These are phyloP conservation scores for Cicer pinnatifidum DNA, from an alignment of 306 rosid genomes.

Conservation along the genomic window DNA sequence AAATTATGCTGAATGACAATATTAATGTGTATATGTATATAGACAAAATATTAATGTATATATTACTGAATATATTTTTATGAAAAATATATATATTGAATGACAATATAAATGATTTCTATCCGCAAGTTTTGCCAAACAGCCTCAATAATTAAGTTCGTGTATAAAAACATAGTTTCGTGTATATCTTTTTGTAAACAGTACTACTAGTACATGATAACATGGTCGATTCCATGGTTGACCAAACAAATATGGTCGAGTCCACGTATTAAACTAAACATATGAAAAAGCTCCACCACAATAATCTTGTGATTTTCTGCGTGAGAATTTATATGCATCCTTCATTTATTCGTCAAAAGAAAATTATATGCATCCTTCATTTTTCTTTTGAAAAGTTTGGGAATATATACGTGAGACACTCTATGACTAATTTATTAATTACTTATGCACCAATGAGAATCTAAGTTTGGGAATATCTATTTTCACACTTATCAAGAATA, in stretches of 20 bases:
- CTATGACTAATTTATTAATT: background rate
- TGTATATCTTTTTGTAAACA: no score
- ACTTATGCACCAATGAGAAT: slow-evolving; percentile 5
- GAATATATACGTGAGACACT: background rate
- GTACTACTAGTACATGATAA: background rate
- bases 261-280: background rate
- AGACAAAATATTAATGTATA: no score
- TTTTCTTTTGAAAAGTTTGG: slow-evolving; percentile 21
- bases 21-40: no score
- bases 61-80: no score
- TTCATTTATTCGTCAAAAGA: background rate
- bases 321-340: background rate
- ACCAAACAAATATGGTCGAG: background rate
- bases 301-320: background rate
- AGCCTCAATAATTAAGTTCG: no score
- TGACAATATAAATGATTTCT: no score
- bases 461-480: background rate
- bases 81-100: no score
- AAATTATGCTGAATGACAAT: no score
- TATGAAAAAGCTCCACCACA: slow-evolving; percentile 7
- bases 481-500: no score
- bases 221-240: no score
- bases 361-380: background rate
- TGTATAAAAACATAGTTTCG: no score
- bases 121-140: no score